Evolutionary conservation across 108 stramenopile genomes (phyloP), one percentile per base, ranked within the genome.

Genomic region (Conticribra weissflogii): DNA sequence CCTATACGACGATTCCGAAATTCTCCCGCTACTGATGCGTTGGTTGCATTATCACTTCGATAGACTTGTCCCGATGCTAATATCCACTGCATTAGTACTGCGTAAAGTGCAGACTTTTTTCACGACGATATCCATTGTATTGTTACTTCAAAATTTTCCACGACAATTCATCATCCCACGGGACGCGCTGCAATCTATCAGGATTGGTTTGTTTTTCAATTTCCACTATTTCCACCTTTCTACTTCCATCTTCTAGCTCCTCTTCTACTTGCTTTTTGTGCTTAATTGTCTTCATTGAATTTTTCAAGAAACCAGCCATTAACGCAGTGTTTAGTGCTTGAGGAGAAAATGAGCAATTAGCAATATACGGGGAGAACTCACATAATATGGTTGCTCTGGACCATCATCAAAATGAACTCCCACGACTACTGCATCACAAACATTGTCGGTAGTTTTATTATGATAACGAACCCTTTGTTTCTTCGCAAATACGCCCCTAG

Each of bases 141-240:
- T n/a, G n/a, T 70, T 51, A 59, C 34, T 59, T 48, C 33, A 70
- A 54, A 19, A 76, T 18, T 33, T 47, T 31, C 79, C 79, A 81
- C 44, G 81, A 51, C 22, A 22, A 27, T 17, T 72, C 70, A 9
- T 64, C 70, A 61, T 81, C 63, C 70, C 69, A 81, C 21, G 54
- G 36, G 27, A 81, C 71, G 28, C 63, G 62, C 22, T 18, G 21
- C 17, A 81, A 61, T 46, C 81, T 71, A 45, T 81, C 81, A 29
- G 76, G 76, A 44, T 58, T 77, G 3, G 81, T 81, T 64, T 81
- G 81, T 49, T 81, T 81, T 52, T 81, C 81, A 23, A 81, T 59
- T 21, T 65, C 62, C 1, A 64, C 34, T 52, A 62, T 32, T 0
- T 7, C 22, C 21, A 46, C 46, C 3, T 24, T 23, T 53, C 51